Evolutionary conservation across 2,329 filamentous ascomycete species (phyloP), one percentile per base, ranked within the genome.

Genomic region (Alternaria burnsii): DNA sequence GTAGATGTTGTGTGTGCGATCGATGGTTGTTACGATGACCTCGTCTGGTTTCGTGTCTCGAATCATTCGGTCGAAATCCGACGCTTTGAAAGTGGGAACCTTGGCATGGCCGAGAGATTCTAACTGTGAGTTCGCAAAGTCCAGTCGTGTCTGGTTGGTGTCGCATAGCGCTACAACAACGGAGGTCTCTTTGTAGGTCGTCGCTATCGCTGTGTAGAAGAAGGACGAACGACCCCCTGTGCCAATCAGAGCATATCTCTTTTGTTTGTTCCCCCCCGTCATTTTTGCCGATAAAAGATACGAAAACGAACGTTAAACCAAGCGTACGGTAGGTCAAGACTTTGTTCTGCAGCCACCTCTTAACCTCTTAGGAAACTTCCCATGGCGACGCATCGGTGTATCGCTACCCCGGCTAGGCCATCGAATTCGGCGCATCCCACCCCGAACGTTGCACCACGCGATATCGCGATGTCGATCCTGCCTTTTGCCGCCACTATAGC

Each of bases 21-120:
- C 87, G 67, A 89, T 87, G 0, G 87, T 88, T 1, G 87, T 88
- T 16, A 89, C 81, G 63, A 89, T 88, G 16, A 89, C 82, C 69
- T 87, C 86, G 71, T 89, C 85, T 0, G 87, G 87, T 57, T 81
- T 81, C 0, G 85, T 85, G 48, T 87, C 84, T 32, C 76, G 56
- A 63, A 87, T 81, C 87, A 89, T 88, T 48, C 76, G 75, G 70
- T 88, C 86, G 65, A 89, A 89, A 66, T 85, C 80, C 12, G 74
- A 61, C 0, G 86, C 85, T 28, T 81, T 78, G 72, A 83, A 89
- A 0, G 85, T 86, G 2, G 86, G 85, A 0, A 89, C 80, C 2
- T 76, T 67, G 2, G 65, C 72, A 65, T 86, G 81, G 24, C 84
- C 83, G 1, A 88, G 74, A 0, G 74, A 61, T 34, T 78, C 69